These are phyloP conservation scores for Fusarium algeriense DNA, from an alignment of 2,329 filamentous ascomycete species.

Conservation along the genomic window DNA sequence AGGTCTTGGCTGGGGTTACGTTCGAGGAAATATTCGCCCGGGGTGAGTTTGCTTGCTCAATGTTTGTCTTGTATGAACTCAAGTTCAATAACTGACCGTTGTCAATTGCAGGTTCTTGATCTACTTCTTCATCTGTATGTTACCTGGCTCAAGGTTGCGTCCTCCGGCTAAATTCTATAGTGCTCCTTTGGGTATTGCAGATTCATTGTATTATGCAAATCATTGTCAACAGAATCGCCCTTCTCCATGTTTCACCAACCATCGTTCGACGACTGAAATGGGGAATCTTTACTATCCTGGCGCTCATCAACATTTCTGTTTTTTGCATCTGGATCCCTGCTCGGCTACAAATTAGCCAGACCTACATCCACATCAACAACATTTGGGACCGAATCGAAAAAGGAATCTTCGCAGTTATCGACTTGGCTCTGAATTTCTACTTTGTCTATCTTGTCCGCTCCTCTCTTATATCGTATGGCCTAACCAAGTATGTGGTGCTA, in stretches of 20 bases:
- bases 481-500: slow-evolving; percentile 62
- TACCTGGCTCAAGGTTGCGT: neutral
- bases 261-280: slow-evolving; percentile 58
- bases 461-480: slow-evolving; percentile 60
- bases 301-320: slow-evolving; percentile 61
- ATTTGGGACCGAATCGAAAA: slow-evolving; percentile 65
- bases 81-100: slow-evolving; percentile 10
- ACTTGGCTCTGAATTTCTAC: slow-evolving; percentile 60
- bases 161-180: slow-evolving; percentile 41
- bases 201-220: slow-evolving; percentile 61
- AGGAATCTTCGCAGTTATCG: slow-evolving; percentile 59
- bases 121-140: slow-evolving; percentile 42
- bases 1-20: slow-evolving; percentile 53
- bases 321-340: slow-evolving; percentile 65
- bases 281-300: slow-evolving; percentile 56
- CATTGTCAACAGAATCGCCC: slow-evolving; percentile 63
- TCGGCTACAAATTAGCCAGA: slow-evolving; percentile 55
- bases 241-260: slow-evolving; percentile 56
- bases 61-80: neutral
- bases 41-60: slow-evolving; percentile 28
- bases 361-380: slow-evolving; percentile 58
- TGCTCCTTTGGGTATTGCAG: slow-evolving; percentile 54
- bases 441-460: slow-evolving; percentile 60
- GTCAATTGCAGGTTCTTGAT: slow-evolving; percentile 46
- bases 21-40: slow-evolving; percentile 49